A percentile compares a stretch with the other conserved stretches of the same genome.
Evolutionary conservation across 1,139 yeast genomes (phyloP).

Genomic region (Geotrichum cucujoidarum): DNA sequence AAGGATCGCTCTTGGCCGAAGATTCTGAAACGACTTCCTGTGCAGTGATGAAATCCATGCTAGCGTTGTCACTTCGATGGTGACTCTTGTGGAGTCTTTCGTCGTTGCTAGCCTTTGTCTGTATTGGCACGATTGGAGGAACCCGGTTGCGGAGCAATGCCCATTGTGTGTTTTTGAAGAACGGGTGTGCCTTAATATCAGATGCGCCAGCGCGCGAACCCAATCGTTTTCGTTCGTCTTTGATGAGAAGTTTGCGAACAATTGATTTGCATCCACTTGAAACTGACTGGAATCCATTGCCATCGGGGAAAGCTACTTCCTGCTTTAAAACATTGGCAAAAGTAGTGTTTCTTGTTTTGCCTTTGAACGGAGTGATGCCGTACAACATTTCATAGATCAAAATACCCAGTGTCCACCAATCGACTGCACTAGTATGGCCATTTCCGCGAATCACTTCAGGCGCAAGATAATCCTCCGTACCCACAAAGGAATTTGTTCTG

Average conservation of each 20-base stretch:
- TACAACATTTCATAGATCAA: slow-evolving; percentile 87
- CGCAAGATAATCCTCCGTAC: slow-evolving; percentile 96
- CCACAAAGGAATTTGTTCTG: slow-evolving; percentile 94
- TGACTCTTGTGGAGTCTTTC: slow-evolving; percentile 19
- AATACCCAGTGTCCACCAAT: slow-evolving; percentile 98
- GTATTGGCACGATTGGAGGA: slow-evolving; percentile 91
- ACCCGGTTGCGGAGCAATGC: slow-evolving; percentile 84
- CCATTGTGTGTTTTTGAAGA: slow-evolving; percentile 91
- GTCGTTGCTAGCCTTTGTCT: slow-evolving; percentile 46
- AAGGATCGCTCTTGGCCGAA: slow-evolving; percentile 59
- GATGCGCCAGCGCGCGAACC: slow-evolving; percentile 95
- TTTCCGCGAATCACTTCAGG: slow-evolving; percentile 96
- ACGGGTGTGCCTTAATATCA: slow-evolving; percentile 83
- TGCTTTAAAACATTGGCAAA: slow-evolving; percentile 80
- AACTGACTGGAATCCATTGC: slow-evolving; percentile 43
- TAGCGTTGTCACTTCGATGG: slow-evolving; percentile 24
- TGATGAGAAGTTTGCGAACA: slow-evolving; percentile 73
- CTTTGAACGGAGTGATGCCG: slow-evolving; percentile 96
- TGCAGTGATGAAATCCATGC: slow-evolving; percentile 17
- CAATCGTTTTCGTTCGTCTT: slow-evolving; percentile 80
- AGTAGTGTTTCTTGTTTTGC: slow-evolving; percentile 78
- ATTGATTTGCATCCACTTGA: slow-evolving; percentile 73
- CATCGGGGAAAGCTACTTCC: slow-evolving; percentile 68
- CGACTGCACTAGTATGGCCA: slow-evolving; percentile 96
- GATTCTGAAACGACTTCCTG: slow-evolving; percentile 21